Evolutionary conservation across 2,329 filamentous ascomycete genomes (phyloP), one percentile per base, ranked within the genome.

Genomic region (Setomelanomma holmii): DNA sequence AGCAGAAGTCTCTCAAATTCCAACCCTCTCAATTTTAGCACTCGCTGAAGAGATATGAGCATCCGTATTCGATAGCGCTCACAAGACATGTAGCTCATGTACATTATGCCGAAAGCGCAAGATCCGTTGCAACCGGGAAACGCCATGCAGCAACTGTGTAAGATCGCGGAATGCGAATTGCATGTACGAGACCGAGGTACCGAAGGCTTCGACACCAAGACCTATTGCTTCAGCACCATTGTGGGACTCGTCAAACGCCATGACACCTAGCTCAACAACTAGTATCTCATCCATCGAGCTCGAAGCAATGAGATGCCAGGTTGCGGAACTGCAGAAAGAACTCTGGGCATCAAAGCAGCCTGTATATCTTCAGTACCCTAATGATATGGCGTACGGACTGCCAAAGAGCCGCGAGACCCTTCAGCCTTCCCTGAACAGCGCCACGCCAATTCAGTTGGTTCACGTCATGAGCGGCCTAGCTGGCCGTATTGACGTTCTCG

Each of bases 91-190:
- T n/a, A 84, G 79, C 14, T 79, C 84, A 1, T 87, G 84, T 65
- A 74, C 79, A 58, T 76, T 84, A 36, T 88, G 86, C 62, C 78
- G 85, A 38, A 79, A 74, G 49, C 82, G 84, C 35, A 89, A 88
- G 68, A 82, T 88, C 52, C 79, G 80, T 40, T 88, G 86, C 63
- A 82, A 88, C 63, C 81, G 83, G 42, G 80, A 81, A 52, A 69
- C 74, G 5, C 86, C 86, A 1, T 88, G 86, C 61, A 79, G 76
- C 53, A 84, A 86, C 51, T 88, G 86, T 62, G 53, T 81, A n/a
- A 80, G 81, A 56, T 82, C 83, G 19, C 80, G 80, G 57, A 82
- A 80, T 35, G 76, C 79, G 5, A 76, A 76, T 17, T 88, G 86
- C 61, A 77, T 82, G 1, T 88, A 86, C 60, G 66, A 73, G 6